Base-by-base conservation (phyloP, 306 rosid genomes). In the Astragalus glycyphyllos region DNA sequence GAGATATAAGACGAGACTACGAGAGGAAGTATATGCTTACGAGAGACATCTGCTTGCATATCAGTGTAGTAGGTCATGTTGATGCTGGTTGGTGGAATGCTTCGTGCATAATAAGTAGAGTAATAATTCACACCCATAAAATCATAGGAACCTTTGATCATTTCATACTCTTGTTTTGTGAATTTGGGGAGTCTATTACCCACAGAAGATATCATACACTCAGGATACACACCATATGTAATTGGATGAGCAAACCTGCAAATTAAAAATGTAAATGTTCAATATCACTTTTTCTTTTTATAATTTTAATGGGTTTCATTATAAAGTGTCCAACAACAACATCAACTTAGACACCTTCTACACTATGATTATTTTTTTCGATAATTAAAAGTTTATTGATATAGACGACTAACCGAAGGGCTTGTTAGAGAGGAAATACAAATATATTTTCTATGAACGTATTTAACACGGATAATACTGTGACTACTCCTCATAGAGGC, bases 111-210 rank as follows among this genome's bases (percentile, higher is more conserved):
- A 59, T 60, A 69, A 0, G 84, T 63, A 23, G 85, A 79, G 72
- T 86, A 88, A 65, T 90, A 88, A 77, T 90, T 88, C 7, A 88
- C 67, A 5, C 90, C 92, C 60, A 88, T 75, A 79, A 88, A 90
- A 81, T 90, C 95, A n/a, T 16, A 12, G 6, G 90, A 79, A 2
- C 81, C 81, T 46, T 81, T 77, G 0, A 88, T 12, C 1, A 37
- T 45, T 55, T 53, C 51, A 3, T 81, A 48, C 73, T 90, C 64
- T 1, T 38, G 41, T 46, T 26, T 32, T 4, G 86, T 81, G 66
- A 88, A 88, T 69, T 71, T 88, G 0, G 90, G 97, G 6, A 88
- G 68, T 56, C 94, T 79, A 4, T 75, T 1, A 14, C 90, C 91
- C 6, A 82, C 84, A 1, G 7, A 17, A 20, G 79, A 57, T 44